Evolutionary conservation across 805 yeast species (phyloP), one percentile per base, ranked within the genome.

Genomic region (Teunomyces gatunensis): DNA sequence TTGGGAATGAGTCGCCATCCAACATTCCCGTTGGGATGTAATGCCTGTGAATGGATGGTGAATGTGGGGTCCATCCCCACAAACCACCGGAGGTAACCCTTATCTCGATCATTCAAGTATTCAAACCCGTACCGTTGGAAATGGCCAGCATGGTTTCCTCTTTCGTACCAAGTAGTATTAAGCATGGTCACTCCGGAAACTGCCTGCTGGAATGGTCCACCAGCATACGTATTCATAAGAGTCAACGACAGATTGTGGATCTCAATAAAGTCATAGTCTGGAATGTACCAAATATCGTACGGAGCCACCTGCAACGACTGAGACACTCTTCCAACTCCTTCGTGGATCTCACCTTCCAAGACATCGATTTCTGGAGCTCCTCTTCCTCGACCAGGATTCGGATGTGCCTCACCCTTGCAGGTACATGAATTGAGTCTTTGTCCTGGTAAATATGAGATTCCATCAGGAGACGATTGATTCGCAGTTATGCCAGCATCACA

Each of bases 301-400:
- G 99, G 98, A 12, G 97, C 98, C 52, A 89, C 70, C 74, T 92
- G 98, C 60, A 85, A 67, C 1, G 97, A 89, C 68, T 92, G 99
- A 3, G 97, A 89, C 1, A 90, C 97, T 41, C 84, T 80, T 59
- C 94, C 94, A 51, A 70, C 61, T 34, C 56, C 52, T 13, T 73
- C 46, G 12, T 82, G 84, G 20, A 81, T 80, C 55, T 88, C 90
- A 54, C 86, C 97, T 79, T 92, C 98, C 43, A 92, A 65, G 39
- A 84, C 82, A 80, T 92, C 98, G 56, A 92, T 89, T 75, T 90
- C 97, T 51, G 97, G 97, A 0, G 96, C 96, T 47, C 97, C 97
- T 66, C 98, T 82, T n/a, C 97, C 97, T 0, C 69, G 66, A 46
- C 97, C 97, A 18, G 71, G 78, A 63, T 85, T 90, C 40, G 98